These are phyloP conservation scores for Obelidium mucronatum DNA, from an alignment of 192 early-diverging fungal species.

Conservation along the genomic window DNA sequence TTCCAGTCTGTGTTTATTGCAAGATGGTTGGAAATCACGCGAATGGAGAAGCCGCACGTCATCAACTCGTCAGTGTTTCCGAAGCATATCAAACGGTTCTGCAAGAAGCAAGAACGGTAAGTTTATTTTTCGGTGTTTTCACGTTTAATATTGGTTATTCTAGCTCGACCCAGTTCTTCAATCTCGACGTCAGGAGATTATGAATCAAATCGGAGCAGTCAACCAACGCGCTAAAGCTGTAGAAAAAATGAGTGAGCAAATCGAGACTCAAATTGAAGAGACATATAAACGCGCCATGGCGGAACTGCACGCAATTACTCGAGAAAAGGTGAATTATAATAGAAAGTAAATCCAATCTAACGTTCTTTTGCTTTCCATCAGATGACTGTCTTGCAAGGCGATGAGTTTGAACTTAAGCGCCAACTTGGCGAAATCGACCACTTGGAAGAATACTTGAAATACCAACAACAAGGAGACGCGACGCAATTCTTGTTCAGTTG, in stretches of 20 bases:
- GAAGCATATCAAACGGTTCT: slow-evolving; percentile 64
- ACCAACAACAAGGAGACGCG: slow-evolving; percentile 64
- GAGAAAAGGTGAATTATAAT: slow-evolving; percentile 46
- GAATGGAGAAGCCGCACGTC: slow-evolving; percentile 62
- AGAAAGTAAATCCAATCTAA: slow-evolving; percentile 42
- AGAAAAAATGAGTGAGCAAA: slow-evolving; percentile 53
- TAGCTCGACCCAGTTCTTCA: slow-evolving; percentile 60
- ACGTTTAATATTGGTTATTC: not conserved
- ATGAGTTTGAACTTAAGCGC: slow-evolving; percentile 63
- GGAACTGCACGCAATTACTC: slow-evolving; percentile 53
- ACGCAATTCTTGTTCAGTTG: slow-evolving; percentile 65
- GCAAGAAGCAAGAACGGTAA: slow-evolving; percentile 59
- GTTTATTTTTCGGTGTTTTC: slow-evolving; percentile 16
- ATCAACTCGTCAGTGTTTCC: slow-evolving; percentile 61
- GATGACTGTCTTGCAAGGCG: slow-evolving; percentile 62
- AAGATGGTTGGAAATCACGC: slow-evolving; percentile 71
- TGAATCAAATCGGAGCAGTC: slow-evolving; percentile 58
- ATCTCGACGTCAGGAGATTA: slow-evolving; percentile 55
- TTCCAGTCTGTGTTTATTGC: slow-evolving; percentile 69
- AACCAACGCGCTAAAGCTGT: slow-evolving; percentile 63
- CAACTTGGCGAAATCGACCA: slow-evolving; percentile 63
- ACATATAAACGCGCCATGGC: slow-evolving; percentile 58
- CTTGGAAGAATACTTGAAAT: slow-evolving; percentile 63
- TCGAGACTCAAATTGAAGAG: slow-evolving; percentile 60
- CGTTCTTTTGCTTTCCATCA: not conserved